Conservation (phyloP, 225 moss, liverwort and hornwort species). For the Pleurozium schreberi region DNA sequence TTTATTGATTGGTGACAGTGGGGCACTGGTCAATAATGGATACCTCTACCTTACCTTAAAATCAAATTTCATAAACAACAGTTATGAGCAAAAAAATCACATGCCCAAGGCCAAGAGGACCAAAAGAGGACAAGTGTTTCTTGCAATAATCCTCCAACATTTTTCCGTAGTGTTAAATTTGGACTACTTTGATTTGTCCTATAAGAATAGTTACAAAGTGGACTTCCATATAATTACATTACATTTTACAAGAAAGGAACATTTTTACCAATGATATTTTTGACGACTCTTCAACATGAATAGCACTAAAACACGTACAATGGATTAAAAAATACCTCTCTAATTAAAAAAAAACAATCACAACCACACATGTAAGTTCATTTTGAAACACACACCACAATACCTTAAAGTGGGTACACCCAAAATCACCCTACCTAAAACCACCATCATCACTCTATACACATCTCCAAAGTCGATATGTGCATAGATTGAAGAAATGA, state of each 20-base stretch:
- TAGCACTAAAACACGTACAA: background rate
- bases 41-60: too few species aligned
- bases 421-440: too few species aligned
- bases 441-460: background rate
- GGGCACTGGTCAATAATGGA: too few species aligned
- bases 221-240: background rate
- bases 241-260: background rate
- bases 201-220: background rate
- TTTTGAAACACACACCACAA: background rate
- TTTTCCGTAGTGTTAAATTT: background rate
- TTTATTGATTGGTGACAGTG: too few species aligned
- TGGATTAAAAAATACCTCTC: background rate
- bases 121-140: too few species aligned
- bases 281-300: background rate
- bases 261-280: background rate
- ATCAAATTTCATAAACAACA: too few species aligned
- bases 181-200: accelerated
- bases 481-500: background rate
- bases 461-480: background rate
- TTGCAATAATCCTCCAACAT: too few species aligned
- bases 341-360: background rate
- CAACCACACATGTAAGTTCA: too few species aligned
- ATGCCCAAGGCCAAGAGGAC: too few species aligned
- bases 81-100: too few species aligned
- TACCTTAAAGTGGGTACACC: background rate